phyloP scores from a whole-genome alignment of 2,329 filamentous ascomycete species.

The Phyllosticta citrichinensis region DNA sequence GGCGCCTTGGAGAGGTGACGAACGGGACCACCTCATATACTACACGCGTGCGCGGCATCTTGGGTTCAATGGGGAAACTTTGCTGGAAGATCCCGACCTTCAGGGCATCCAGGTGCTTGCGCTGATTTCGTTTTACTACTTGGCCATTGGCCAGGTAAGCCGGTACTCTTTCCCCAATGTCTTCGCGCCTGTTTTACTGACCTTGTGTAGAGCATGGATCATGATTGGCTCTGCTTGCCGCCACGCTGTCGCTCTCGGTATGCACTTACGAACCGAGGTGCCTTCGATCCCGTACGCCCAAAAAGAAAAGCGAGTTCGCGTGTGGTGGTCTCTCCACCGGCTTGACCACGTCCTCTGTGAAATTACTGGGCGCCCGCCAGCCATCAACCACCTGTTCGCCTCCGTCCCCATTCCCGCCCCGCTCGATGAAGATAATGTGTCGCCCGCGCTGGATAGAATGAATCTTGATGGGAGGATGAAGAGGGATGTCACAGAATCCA shows the following conservation, averaged over 20 bases:
- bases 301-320: slow-evolving; percentile 25
- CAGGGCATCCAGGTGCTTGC: slow-evolving; percentile 28
- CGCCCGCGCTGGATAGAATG: not conserved
- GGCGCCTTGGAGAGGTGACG: slow-evolving; percentile 13
- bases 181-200: not conserved
- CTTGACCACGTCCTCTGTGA: slow-evolving; percentile 26
- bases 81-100: slow-evolving; percentile 25
- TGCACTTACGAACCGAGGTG: slow-evolving; percentile 28
- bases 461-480: not conserved
- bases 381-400: slow-evolving; percentile 19
- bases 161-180: slow-evolving; percentile 19
- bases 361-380: slow-evolving; percentile 29
- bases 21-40: slow-evolving; percentile 28
- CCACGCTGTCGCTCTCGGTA: slow-evolving; percentile 23
- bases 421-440: slow-evolving; percentile 13
- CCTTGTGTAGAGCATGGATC: slow-evolving; percentile 22
- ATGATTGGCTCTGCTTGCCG: slow-evolving; percentile 27
- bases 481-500: not conserved
- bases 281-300: slow-evolving; percentile 15
- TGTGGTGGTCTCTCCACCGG: slow-evolving; percentile 32
- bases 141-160: slow-evolving; percentile 30
- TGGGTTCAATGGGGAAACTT: slow-evolving; percentile 18
- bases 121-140: slow-evolving; percentile 29
- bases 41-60: slow-evolving; percentile 26
- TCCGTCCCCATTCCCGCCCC: slow-evolving; percentile 24